Conservation (phyloP, 805 yeast species). For the Wickerhamiella kurtzmanii region DNA sequence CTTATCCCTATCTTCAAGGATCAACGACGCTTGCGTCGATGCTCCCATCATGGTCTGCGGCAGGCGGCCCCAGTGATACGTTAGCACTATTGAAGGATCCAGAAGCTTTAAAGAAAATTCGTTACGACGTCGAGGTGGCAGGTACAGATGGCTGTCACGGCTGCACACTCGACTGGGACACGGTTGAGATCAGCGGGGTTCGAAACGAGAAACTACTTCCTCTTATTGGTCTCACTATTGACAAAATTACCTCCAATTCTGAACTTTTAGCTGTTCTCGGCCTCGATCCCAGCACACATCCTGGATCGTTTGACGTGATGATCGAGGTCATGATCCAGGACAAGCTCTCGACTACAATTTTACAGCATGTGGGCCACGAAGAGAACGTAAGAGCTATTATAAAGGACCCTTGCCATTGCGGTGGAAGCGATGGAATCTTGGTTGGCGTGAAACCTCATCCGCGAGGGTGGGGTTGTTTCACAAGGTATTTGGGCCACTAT, state of each 20-base stretch:
- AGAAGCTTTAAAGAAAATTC: conserved; percentile 3
- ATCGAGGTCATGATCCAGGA: conserved; percentile 7
- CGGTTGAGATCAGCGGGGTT: conserved; percentile 13
- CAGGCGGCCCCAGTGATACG: conserved; percentile 7
- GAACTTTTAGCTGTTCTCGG: not conserved
- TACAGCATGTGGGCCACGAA: conserved; percentile 16
- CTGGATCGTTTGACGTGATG: conserved; percentile 10
- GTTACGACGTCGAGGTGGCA: conserved; percentile 10
- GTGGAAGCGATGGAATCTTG: conserved; percentile 14
- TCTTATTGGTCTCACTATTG: conserved; percentile 9
- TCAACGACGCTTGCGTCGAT: conserved; percentile 13
- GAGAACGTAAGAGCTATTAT: conserved; percentile 11
- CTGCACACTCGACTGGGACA: conserved; percentile 13
- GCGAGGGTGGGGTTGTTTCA: conserved; percentile 12
- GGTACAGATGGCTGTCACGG: conserved; percentile 17
- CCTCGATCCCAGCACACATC: not conserved
- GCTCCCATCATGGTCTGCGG: conserved; percentile 13
- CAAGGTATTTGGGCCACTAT: conserved; percentile 13
- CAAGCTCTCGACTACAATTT: conserved; percentile 8
- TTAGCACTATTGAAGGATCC: conserved; percentile 2
- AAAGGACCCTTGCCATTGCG: conserved; percentile 9
- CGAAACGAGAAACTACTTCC: conserved; percentile 2
- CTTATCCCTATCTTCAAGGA: conserved; percentile 13
- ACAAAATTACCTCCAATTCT: not conserved
- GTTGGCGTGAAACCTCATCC: conserved; percentile 12